Evolutionary conservation across 2,329 filamentous ascomycete species (phyloP).

Genomic region (Venturiaceae sp.): DNA sequence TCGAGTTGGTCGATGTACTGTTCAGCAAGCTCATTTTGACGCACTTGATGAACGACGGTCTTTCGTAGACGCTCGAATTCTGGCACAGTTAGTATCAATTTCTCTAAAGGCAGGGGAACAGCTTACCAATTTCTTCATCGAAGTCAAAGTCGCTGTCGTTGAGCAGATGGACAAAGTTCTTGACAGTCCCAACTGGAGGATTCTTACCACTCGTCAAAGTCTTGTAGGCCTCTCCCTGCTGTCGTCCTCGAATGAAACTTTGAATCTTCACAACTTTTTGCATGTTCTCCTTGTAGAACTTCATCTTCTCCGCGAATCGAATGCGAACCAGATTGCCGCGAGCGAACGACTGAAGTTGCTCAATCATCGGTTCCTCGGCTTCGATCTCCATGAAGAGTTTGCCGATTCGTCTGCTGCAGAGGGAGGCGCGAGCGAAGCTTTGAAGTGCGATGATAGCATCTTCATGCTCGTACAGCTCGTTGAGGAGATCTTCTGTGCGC

Average conservation of each 20-base stretch:
- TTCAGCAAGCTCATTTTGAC: slow-evolving; percentile 93
- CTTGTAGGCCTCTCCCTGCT: slow-evolving; percentile 97
- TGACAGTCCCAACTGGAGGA: slow-evolving; percentile 90
- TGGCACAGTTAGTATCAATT: slow-evolving; percentile 16
- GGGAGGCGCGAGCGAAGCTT: slow-evolving; percentile 65
- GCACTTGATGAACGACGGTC: slow-evolving; percentile 92
- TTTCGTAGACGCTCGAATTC: slow-evolving; percentile 93
- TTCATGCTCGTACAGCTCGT: slow-evolving; percentile 59
- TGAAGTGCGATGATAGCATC: slow-evolving; percentile 63
- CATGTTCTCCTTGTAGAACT: slow-evolving; percentile 93
- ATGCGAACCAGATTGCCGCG: slow-evolving; percentile 65
- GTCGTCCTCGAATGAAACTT: slow-evolving; percentile 87
- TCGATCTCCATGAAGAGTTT: slow-evolving; percentile 68
- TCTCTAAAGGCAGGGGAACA: background rate
- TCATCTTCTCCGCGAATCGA: slow-evolving; percentile 73
- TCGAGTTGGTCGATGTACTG: slow-evolving; percentile 98
- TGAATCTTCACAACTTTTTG: slow-evolving; percentile 98
- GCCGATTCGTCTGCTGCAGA: slow-evolving; percentile 65
- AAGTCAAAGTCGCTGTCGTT: slow-evolving; percentile 99
- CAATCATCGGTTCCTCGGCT: slow-evolving; percentile 67
- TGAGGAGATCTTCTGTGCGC: slow-evolving; percentile 52
- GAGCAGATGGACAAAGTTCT: slow-evolving; percentile 94
- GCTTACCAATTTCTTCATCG: slow-evolving; percentile 72
- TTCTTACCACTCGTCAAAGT: slow-evolving; percentile 94
- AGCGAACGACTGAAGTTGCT: slow-evolving; percentile 64